These are phyloP conservation scores for Malus hybrid DNA, from an alignment of 331 rosid genomes.

Conservation along the genomic window DNA sequence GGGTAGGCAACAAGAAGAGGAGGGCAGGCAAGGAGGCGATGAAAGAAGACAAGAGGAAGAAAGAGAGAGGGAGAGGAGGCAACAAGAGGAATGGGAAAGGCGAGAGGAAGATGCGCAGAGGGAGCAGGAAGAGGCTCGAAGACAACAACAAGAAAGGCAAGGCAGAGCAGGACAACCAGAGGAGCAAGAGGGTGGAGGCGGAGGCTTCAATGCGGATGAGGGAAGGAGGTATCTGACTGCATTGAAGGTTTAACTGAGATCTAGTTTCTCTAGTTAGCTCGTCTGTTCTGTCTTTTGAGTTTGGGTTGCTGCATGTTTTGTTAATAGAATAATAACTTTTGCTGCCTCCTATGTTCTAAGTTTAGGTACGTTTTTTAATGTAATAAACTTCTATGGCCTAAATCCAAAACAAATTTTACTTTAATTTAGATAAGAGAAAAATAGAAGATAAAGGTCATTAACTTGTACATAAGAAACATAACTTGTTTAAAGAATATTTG, in stretches of 20 bases:
- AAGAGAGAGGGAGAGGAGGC: background rate
- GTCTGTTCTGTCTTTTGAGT: background rate
- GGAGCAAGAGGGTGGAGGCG: background rate
- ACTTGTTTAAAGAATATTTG: too few species aligned
- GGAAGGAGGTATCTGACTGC: constrained; percentile 23
- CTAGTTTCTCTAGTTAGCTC: too few species aligned
- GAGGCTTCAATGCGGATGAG: background rate
- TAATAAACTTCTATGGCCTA: background rate
- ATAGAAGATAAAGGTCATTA: background rate
- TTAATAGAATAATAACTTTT: background rate
- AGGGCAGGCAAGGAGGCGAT: background rate
- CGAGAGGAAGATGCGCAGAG: background rate
- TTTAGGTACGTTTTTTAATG: background rate
- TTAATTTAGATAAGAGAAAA: background rate
- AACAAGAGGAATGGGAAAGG: background rate
- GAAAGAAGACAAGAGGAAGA: background rate
- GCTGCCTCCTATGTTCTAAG: background rate
- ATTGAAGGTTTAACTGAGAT: constrained; percentile 8
- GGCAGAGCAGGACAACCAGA: background rate
- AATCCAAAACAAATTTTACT: background rate
- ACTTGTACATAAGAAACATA: background rate
- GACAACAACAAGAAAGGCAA: background rate
- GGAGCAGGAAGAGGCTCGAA: constrained; percentile 5
- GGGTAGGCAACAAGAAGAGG: background rate
- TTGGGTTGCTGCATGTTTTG: background rate